phyloP scores from a whole-genome alignment of 345 rosid species.

The Moricandia arvensis region DNA sequence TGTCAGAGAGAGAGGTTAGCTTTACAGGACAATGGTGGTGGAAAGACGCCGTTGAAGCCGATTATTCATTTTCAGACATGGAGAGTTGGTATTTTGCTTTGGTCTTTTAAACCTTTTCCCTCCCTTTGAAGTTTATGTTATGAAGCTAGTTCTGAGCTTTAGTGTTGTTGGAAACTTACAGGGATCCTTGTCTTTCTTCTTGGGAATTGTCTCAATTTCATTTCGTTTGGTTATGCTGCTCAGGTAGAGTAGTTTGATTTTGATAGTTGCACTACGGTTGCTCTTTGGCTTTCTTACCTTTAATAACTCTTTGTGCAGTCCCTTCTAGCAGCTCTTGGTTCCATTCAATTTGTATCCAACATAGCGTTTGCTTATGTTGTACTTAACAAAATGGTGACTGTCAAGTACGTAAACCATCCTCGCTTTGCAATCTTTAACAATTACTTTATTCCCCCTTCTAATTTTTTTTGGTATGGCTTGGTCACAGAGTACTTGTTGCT shows the following conservation, averaged over 20 bases:
- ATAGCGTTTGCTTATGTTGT: conserved; percentile 95
- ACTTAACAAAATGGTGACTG: conserved; percentile 80
- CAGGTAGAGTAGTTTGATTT: conserved; percentile 61
- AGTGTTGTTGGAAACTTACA: conserved; percentile 42
- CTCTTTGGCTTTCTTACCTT: neutral
- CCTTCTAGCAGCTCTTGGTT: conserved; percentile 97
- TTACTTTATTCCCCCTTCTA: neutral
- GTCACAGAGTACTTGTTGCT: conserved; percentile 78
- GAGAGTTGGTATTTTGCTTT: conserved; percentile 79
- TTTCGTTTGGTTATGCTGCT: conserved; percentile 99
- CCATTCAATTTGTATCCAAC: conserved; percentile 94
- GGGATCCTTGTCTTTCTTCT: conserved; percentile 82
- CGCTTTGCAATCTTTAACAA: neutral
- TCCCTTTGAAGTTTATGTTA: neutral
- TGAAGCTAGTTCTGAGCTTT: conserved; percentile 28
- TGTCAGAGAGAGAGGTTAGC: conserved; percentile 80
- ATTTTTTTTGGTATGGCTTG: conserved; percentile 19
- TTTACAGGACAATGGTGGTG: conserved; percentile 52
- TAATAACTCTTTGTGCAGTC: conserved; percentile 58
- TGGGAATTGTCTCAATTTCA: conserved; percentile 95
- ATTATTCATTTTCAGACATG: conserved; percentile 86
- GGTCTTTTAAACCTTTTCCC: conserved; percentile 10
- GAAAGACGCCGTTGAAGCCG: conserved; percentile 70
- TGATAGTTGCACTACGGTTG: neutral
- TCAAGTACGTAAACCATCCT: conserved; percentile 69